These are phyloP conservation scores for Ceratocystis cubensis DNA, from an alignment of 2,329 filamentous ascomycete species.

Conservation along the genomic window DNA sequence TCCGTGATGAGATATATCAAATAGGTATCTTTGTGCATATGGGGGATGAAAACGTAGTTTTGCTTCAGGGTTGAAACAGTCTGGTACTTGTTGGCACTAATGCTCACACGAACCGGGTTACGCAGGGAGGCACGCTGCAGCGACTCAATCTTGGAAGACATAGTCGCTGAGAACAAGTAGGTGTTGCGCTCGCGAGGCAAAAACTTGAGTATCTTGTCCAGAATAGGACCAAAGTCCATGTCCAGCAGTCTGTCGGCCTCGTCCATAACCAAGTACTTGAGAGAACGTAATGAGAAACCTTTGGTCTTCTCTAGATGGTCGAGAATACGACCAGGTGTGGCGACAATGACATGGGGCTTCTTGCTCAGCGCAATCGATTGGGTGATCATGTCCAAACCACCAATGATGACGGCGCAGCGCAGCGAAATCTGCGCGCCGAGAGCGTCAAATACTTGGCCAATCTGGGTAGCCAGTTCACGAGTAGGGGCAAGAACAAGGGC, in stretches of 20 bases:
- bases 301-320: slow-evolving; percentile 96
- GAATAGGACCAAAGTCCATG: slow-evolving; percentile 81
- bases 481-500: slow-evolving; percentile 87
- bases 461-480: slow-evolving; percentile 84
- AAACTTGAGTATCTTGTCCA: slow-evolving; percentile 88
- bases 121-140: slow-evolving; percentile 79
- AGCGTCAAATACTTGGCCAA: slow-evolving; percentile 74
- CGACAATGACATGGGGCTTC: slow-evolving; percentile 87
- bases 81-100: slow-evolving; percentile 75
- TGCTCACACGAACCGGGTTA: slow-evolving; percentile 71
- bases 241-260: slow-evolving; percentile 87
- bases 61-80: slow-evolving; percentile 83
- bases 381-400: slow-evolving; percentile 89
- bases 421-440: slow-evolving; percentile 81
- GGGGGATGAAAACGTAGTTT: slow-evolving; percentile 74
- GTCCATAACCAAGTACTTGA: slow-evolving; percentile 89
- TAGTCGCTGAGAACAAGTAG: slow-evolving; percentile 86
- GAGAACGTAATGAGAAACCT: slow-evolving; percentile 68
- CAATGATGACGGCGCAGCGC: slow-evolving; percentile 72
- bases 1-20: slow-evolving; percentile 79
- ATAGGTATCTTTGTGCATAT: slow-evolving; percentile 79
- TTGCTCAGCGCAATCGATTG: slow-evolving; percentile 88
- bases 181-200: slow-evolving; percentile 67
- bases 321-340: slow-evolving; percentile 75
- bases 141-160: slow-evolving; percentile 85